phyloP scores from a whole-genome alignment of 140 eudicot genomes.

The Erigeron philadelphicus region DNA sequence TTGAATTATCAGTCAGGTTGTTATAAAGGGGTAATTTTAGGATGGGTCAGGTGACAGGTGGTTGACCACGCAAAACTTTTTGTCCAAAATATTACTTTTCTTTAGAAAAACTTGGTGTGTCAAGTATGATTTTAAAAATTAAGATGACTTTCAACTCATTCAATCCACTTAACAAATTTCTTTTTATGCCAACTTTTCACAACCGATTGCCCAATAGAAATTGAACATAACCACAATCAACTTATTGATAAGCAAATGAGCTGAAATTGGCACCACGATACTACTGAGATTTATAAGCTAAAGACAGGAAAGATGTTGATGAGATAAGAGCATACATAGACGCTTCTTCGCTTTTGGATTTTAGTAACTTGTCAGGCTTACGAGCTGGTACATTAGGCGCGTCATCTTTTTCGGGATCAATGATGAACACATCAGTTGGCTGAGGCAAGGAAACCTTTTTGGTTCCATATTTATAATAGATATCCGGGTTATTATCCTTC shows the following conservation, averaged over 20 bases:
- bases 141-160: conserved; percentile 7
- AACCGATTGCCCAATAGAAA: neutral
- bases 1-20: neutral
- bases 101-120: neutral
- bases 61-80: neutral
- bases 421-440: conserved; percentile 38
- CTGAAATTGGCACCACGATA: too few relatives aligned
- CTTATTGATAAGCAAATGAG: neutral
- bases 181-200: neutral
- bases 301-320: neutral
- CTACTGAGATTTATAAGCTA: neutral
- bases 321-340: conserved; percentile 41
- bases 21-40: neutral
- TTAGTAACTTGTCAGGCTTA: conserved; percentile 25
- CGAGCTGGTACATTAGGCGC: conserved; percentile 31
- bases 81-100: neutral
- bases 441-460: conserved; percentile 43
- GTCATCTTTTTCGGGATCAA: conserved; percentile 32
- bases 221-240: conserved; percentile 2
- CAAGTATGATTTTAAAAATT: neutral
- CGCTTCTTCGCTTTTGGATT: conserved; percentile 31
- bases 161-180: neutral
- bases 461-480: conserved; percentile 29
- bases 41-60: neutral
- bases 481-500: conserved; percentile 32